Base-by-base conservation (phyloP, 305 asterid species). In the Fraxinus sp. region DNA sequence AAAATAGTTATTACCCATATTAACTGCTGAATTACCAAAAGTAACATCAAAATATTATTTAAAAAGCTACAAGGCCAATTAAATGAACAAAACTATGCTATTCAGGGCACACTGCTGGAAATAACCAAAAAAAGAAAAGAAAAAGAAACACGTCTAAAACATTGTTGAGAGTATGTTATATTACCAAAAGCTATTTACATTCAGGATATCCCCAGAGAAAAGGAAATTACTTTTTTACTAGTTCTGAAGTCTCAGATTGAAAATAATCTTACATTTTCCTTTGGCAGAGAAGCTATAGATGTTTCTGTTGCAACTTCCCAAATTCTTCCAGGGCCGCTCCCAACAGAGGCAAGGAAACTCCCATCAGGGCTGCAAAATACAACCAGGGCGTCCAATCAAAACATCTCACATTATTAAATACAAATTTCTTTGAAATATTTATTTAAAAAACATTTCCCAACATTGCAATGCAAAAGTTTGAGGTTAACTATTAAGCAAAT, bases 251-350 rank as follows among this genome's bases (percentile, higher is more conserved):
- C 52, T 37, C 72, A 0, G 30, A 77, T 66, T n/a, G 71, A 32
- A 35, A 22, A 78, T 79, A 68, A 22, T 80, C 81, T 89, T 88
- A 96, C 99, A 78, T 89, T 90, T 89, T 89, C 93, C 86, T 89
- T 92, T 8, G 86, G 90, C 77, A 96, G 89, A 84, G 98, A 88
- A 79, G 98, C 93, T 81, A 85, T 49, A 79, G 92, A 81, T 66
- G 91, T 77, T 84, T 92, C 87, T 79, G 90, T 87, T 55, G 90
- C 26, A 20, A 93, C 85, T 86, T 96, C 86, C 99, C 99, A 96
- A 81, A 96, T 88, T 83, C 92, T 95, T 77, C 91, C 97, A 82
- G 95, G 91, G 87, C 98, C 97, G 84, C 93, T 89, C 85, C 99
- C 99, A 84, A 92, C 92, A 81, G 98, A 90, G 81, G 88, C 98